Evolutionary conservation across 805 yeast species (phyloP), one percentile per base, ranked within the genome.

Genomic region (Priceomyces haplophilus): DNA sequence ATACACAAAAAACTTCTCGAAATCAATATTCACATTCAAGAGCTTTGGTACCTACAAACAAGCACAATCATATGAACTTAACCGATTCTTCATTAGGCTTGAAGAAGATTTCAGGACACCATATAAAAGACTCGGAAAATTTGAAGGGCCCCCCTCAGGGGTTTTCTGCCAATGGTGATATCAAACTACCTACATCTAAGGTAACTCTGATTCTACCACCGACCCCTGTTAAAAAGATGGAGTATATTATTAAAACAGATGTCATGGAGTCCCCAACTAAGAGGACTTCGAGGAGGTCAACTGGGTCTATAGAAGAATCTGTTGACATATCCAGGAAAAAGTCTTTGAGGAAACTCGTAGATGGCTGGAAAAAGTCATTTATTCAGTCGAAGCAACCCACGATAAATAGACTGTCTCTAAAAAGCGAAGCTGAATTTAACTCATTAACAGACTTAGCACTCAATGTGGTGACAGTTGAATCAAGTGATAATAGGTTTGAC

Each of bases 171-270:
- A 75, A 68, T 49, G 83, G 83, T 13, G 61, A 66, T 39, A 58
- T 78, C 37, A 70, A 67, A 61, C 53, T 83, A 56, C 87, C 81
- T 30, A 56, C 74, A 47, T 55, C 80, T 55, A 52, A 69, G 53
- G 61, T 74, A 50, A 36, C 59, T 51, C 48, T 54, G 25, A 70
- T 85, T 11, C 61, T 79, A 5, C 88, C 90, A 2, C 78, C 82
- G 3, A 83, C 89, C 0, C 90, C 88, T 0, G 80, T 79, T 7
- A 82, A 76, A 55, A 81, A 78, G 48, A 74, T 81, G 73, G 82
- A 78, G 27, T 56, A 55, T 46, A 53, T 49, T 11, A 44, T 61
- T 32, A 50, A 46, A 41, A 49, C 45, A 11, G 41, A 49, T 13
- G 43, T 48, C 20, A 44, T 41, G 29, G 44, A 44, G 6, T 42